Conservation (phyloP, 2,329 filamentous ascomycete genomes). For the Alternaria arborescens region DNA sequence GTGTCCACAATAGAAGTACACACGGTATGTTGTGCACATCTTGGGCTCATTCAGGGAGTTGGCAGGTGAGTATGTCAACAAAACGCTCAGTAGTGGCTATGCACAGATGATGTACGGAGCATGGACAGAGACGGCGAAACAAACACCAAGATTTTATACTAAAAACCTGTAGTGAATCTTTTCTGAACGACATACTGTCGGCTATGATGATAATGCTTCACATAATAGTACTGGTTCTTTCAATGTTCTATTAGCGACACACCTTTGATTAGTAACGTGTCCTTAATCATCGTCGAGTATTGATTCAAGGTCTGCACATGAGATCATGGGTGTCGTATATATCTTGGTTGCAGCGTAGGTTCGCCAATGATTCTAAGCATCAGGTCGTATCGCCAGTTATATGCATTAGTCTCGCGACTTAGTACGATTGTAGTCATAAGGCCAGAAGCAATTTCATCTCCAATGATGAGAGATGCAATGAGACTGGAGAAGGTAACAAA, state of each 20-base stretch:
- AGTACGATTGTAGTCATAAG: not conserved
- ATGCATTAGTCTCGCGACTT: not conserved
- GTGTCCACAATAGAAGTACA: conserved; percentile 10
- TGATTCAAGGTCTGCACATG: not conserved
- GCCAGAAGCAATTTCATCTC: not conserved
- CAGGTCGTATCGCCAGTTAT: not conserved
- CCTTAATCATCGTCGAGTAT: not conserved
- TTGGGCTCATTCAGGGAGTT: not conserved
- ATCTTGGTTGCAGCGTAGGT: not conserved
- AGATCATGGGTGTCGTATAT: not conserved
- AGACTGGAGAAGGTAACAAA: not conserved
- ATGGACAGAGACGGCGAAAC: too few species aligned
- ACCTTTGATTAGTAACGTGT: not conserved
- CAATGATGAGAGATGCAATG: not conserved
- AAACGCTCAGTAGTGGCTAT: not conserved
- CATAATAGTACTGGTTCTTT: not conserved
- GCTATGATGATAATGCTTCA: not conserved
- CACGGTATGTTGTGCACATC: conserved; percentile 1
- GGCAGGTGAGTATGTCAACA: not conserved
- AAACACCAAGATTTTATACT: not conserved
- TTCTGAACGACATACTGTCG: not conserved
- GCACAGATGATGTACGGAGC: not conserved
- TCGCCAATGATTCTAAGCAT: too few species aligned
- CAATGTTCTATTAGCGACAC: not conserved
- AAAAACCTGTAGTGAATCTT: not conserved